Conservation (phyloP, 805 yeast species). For the Wickerhamomyces xylosicus region DNA sequence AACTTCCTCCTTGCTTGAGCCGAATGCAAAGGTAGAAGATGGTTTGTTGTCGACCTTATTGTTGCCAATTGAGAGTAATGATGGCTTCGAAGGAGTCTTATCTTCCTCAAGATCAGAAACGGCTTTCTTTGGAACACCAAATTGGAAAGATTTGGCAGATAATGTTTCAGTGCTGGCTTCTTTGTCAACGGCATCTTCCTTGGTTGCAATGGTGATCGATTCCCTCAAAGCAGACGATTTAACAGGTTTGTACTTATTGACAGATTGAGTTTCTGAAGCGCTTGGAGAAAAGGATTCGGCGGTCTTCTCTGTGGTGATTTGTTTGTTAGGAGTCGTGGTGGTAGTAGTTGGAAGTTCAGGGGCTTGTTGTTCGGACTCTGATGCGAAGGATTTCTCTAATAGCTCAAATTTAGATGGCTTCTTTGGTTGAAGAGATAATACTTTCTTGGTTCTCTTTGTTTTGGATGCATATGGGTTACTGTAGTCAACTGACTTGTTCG, state of each 20-base stretch:
- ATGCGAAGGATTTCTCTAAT: constrained; percentile 13
- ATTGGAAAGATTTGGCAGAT: not conserved
- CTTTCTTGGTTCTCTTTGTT: constrained; percentile 6
- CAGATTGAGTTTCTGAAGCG: not conserved
- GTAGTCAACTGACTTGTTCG: constrained; percentile 12
- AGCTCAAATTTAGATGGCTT: constrained; percentile 13
- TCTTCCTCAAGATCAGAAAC: constrained; percentile 1
- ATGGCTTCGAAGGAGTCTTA: constrained; percentile 1
- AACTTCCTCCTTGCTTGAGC: not conserved
- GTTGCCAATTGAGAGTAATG: constrained; percentile 1
- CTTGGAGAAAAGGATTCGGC: no score
- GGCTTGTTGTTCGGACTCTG: not conserved
- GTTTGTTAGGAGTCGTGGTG: not conserved
- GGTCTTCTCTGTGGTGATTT: not conserved
- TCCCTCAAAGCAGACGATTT: constrained; percentile 28
- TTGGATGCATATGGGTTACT: constrained; percentile 32
- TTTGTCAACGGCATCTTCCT: constrained; percentile 5
- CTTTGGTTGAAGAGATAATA: constrained; percentile 2
- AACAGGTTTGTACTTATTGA: constrained; percentile 24
- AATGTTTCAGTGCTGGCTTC: constrained; percentile 1
- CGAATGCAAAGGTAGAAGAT: not conserved
- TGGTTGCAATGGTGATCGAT: constrained; percentile 16
- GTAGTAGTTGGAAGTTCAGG: not conserved
- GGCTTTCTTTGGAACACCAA: not conserved
- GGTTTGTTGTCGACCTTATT: not conserved